phyloP scores from a whole-genome alignment of 176 grass and related monocot genomes.

The Bolboschoenus planiculmis region DNA sequence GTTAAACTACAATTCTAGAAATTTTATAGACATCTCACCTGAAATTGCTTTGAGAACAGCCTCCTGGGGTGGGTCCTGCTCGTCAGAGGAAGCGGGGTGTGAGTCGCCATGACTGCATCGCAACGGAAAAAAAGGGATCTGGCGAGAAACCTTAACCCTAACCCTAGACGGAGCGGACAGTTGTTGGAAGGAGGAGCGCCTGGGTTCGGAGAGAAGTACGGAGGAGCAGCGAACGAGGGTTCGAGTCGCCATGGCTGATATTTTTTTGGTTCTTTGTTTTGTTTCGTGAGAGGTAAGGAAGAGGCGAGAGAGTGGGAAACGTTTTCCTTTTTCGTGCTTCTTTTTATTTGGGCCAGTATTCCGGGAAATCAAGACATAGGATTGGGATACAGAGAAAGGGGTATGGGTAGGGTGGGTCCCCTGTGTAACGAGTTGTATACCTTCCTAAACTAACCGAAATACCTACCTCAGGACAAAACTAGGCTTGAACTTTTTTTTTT shows the following conservation, averaged over 20 bases:
- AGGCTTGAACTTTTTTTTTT: not conserved
- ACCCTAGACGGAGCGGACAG: not conserved
- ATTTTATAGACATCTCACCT: slow-evolving; percentile 19
- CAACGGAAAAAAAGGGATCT: slow-evolving; percentile 1
- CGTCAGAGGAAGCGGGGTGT: slow-evolving; percentile 16
- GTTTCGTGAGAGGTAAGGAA: not conserved
- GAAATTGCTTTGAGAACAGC: slow-evolving; percentile 72
- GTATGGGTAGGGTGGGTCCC: no score
- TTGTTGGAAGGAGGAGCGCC: not conserved
- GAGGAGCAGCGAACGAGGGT: slow-evolving; percentile 14
- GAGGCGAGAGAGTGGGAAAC: not conserved
- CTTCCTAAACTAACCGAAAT: no score
- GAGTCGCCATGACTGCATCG: slow-evolving; percentile 27
- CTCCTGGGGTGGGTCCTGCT: slow-evolving; percentile 55
- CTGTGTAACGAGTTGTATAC: not conserved
- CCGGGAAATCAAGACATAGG: no score
- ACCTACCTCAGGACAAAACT: not conserved
- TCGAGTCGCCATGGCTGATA: slow-evolving; percentile 23
- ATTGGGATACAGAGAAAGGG: no score
- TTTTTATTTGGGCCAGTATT: not conserved
- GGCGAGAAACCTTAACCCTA: not conserved
- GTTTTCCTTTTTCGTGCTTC: not conserved
- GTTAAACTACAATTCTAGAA: not conserved
- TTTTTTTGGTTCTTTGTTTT: not conserved
- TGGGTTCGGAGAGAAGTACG: slow-evolving; percentile 18